Evolutionary conservation across 2,329 filamentous ascomycete genomes (phyloP), one percentile per base, ranked within the genome.

Genomic region (Trichoderma sp.): DNA sequence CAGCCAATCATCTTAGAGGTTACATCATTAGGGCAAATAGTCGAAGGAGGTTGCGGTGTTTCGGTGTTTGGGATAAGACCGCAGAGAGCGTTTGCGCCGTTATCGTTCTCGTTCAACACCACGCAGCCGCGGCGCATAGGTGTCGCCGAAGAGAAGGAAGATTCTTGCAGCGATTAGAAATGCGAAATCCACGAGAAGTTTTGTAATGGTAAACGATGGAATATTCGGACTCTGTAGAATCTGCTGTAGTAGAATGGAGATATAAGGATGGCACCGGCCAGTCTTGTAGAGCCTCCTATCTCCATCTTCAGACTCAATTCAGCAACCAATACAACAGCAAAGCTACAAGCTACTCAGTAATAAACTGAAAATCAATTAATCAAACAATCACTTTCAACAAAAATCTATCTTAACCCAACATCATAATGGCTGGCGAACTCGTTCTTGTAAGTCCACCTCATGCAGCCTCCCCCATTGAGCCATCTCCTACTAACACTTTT

Each of bases 351-450:
- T 28, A 12, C 4, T 43, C 32, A 30, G 18, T 18, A 30, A 43
- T 24, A 43, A 30, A 30, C 24, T 6, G 6, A 32, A 14, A 58
- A 5, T 7, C 36, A 26, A 43, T 14, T 12, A 36, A 15, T 43
- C 15, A 5, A 51, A 9, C 57, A 51, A 62, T 14, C 26, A 62
- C 53, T 28, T 21, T 26, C 18, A 9, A 57, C 24, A 28, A 28
- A 15, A 57, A 43, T 28, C 7, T 6, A 9, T 43, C 14, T 32
- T 15, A 11, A 32, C 18, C n/a, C 32, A 64, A 14, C 21, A 43
- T 28, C 68, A 70, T 11, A 14, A 64, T 72, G 70, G 63, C 70
- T 43, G 70, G 70, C 65, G 70, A 72, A 53, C 64, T 69, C 24
- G 70, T 72, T 32, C 70, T 72, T 30, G 70, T 63, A 64, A 32